phyloP scores from a whole-genome alignment of 2,329 filamentous ascomycete genomes.

The Ophiocordyceps unilateralis region DNA sequence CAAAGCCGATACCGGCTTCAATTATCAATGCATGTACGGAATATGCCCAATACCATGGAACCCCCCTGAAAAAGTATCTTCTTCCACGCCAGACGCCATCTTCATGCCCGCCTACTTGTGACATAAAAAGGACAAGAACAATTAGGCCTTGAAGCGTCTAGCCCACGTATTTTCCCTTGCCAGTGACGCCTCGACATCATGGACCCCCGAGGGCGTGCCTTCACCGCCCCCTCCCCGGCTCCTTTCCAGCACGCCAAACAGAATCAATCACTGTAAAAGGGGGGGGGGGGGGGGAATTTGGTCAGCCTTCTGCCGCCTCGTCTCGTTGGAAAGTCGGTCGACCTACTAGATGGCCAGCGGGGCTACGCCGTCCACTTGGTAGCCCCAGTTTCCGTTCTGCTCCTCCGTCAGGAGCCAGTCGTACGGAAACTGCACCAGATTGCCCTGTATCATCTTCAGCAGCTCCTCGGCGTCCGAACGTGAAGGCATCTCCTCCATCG shows the following conservation, averaged over 20 bases:
- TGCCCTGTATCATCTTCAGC: constrained; percentile 67
- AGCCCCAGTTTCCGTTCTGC: constrained; percentile 87
- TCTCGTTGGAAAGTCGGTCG: neutral
- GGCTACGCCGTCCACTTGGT: constrained; percentile 88
- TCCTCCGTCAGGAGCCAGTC: constrained; percentile 91
- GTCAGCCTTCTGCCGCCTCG: neutral
- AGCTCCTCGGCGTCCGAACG: constrained; percentile 66
- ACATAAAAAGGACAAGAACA: neutral
- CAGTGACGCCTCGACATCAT: neutral
- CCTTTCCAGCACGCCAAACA: too few relatives aligned
- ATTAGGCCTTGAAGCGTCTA: neutral
- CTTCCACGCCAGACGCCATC: neutral
- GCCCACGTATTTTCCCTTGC: neutral
- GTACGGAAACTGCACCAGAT: constrained; percentile 84
- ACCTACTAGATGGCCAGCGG: constrained; percentile 94
- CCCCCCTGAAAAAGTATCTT: neutral
- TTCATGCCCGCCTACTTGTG: neutral
- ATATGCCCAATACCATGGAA: neutral
- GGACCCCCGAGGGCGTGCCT: neutral
- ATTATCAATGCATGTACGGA: neutral
- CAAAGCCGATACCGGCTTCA: neutral
- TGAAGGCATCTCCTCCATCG: constrained; percentile 59
- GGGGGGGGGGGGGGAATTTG: neutral
- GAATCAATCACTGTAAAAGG: neutral
- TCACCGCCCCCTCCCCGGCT: too few relatives aligned